Conservation (phyloP, 768 basidiomycete genomes). For the Fibroporia radiculosa region DNA sequence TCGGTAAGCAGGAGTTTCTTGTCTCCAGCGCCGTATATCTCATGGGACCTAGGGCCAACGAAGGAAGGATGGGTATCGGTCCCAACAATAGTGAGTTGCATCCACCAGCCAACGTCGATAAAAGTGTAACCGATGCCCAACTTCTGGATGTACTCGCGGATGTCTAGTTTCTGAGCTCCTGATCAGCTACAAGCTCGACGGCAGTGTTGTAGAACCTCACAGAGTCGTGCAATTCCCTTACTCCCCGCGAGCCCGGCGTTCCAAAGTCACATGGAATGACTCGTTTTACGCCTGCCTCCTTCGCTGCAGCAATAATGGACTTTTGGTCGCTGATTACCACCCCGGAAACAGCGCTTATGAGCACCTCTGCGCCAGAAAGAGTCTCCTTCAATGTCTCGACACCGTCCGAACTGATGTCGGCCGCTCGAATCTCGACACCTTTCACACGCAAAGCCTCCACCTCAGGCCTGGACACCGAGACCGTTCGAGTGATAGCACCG, state of each 20-base stretch:
- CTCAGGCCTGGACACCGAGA: slow-evolving; percentile 13
- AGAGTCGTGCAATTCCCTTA: slow-evolving; percentile 8
- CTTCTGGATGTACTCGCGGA: slow-evolving; percentile 18
- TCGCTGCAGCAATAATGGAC: slow-evolving; percentile 13
- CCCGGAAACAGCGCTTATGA: slow-evolving; percentile 12
- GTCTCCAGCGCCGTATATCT: slow-evolving; percentile 15
- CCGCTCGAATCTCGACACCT: slow-evolving; percentile 7
- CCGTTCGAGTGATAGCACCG: slow-evolving; percentile 8
- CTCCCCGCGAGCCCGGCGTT: slow-evolving; percentile 10
- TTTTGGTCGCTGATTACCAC: slow-evolving; percentile 10
- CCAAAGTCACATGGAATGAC: slow-evolving; percentile 21
- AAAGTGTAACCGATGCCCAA: slow-evolving; percentile 22
- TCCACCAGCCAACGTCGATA: slow-evolving; percentile 27
- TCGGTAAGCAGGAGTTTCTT: slow-evolving; percentile 17
- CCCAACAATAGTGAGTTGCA: slow-evolving; percentile 13
- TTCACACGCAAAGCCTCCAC: neutral
- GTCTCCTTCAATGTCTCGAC: slow-evolving; percentile 8
- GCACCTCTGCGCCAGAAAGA: slow-evolving; percentile 12
- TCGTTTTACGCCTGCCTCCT: slow-evolving; percentile 14
- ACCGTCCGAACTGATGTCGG: slow-evolving; percentile 3
- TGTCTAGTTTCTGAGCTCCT: slow-evolving; percentile 19
- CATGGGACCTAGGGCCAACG: neutral
- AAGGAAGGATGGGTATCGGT: neutral
- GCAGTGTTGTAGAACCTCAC: neutral
- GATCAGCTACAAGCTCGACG: neutral